Conservation (phyloP, 2,329 filamentous ascomycete species). For the Phaeosphaeria sp. region DNA sequence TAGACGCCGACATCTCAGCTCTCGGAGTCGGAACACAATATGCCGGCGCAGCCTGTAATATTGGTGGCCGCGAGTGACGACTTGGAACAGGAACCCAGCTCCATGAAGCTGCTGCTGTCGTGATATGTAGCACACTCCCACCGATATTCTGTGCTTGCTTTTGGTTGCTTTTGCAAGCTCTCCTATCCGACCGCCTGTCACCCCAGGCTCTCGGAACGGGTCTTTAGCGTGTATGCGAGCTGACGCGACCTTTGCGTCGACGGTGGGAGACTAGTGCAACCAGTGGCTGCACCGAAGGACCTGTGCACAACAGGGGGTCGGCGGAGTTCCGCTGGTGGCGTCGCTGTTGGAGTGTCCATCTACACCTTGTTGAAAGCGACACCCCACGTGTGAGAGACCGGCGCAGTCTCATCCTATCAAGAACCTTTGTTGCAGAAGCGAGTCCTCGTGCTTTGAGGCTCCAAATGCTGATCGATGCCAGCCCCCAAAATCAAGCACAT, state of each 20-base stretch:
- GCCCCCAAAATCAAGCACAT: slow-evolving; percentile 5
- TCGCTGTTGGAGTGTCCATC: background rate
- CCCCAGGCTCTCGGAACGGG: slow-evolving; percentile 19
- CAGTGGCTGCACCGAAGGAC: background rate
- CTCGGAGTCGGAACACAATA: background rate
- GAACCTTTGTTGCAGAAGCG: background rate
- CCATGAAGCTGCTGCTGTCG: slow-evolving; percentile 2
- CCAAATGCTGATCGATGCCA: slow-evolving; percentile 1
- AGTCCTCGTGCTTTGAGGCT: slow-evolving; percentile 2
- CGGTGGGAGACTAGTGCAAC: background rate
- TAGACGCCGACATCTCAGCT: background rate
- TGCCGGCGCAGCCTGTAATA: slow-evolving; percentile 1
- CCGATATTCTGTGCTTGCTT: slow-evolving; percentile 9
- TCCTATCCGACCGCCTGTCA: slow-evolving; percentile 22
- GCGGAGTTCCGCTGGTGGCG: background rate
- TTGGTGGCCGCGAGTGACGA: slow-evolving; percentile 1
- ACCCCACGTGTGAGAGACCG: background rate
- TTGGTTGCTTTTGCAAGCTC: slow-evolving; percentile 4
- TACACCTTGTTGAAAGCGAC: background rate
- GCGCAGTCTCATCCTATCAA: background rate
- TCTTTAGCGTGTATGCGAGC: slow-evolving; percentile 12
- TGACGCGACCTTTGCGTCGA: slow-evolving; percentile 4
- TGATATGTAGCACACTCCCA: slow-evolving; percentile 15
- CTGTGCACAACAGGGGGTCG: background rate
- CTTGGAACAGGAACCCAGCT: background rate